Evolutionary conservation across 805 yeast species (phyloP).

Genomic region (Suhomyces pyralidae): DNA sequence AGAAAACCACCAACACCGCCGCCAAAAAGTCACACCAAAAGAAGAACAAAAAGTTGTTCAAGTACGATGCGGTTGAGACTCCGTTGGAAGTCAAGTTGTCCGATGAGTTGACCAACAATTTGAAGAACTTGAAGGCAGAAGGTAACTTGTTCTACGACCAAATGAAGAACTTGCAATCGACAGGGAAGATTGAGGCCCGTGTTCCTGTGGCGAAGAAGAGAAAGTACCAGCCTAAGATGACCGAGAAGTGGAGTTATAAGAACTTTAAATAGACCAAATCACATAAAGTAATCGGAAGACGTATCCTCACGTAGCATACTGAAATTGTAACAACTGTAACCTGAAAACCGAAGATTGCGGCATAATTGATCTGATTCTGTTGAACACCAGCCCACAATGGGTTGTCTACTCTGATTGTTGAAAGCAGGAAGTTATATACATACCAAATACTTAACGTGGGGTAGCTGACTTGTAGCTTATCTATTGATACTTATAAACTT

Average conservation of each 20-base stretch:
- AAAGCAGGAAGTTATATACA: too few relatives aligned
- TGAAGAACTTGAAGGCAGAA: slow-evolving; percentile 84
- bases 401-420: too few relatives aligned
- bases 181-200: slow-evolving; percentile 86
- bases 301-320: too few relatives aligned
- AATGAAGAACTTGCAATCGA: slow-evolving; percentile 74
- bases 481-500: too few relatives aligned
- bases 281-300: too few relatives aligned
- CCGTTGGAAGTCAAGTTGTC: slow-evolving; percentile 78
- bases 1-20: slow-evolving; percentile 28
- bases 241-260: slow-evolving; percentile 93
- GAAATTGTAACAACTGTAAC: too few relatives aligned
- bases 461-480: too few relatives aligned
- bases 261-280: slow-evolving; percentile 63
- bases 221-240: slow-evolving; percentile 67
- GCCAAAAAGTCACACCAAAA: slow-evolving; percentile 29
- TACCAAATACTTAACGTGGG: too few relatives aligned
- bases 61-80: slow-evolving; percentile 39
- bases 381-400: too few relatives aligned
- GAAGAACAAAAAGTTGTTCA: slow-evolving; percentile 37
- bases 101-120: slow-evolving; percentile 82
- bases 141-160: slow-evolving; percentile 83
- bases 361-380: too few relatives aligned
- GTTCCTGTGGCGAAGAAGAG: slow-evolving; percentile 63
- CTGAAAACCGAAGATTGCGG: too few relatives aligned